Evolutionary conservation across 108 stramenopile species (phyloP), one percentile per base, ranked within the genome.

Genomic region (Nitzschia palea): DNA sequence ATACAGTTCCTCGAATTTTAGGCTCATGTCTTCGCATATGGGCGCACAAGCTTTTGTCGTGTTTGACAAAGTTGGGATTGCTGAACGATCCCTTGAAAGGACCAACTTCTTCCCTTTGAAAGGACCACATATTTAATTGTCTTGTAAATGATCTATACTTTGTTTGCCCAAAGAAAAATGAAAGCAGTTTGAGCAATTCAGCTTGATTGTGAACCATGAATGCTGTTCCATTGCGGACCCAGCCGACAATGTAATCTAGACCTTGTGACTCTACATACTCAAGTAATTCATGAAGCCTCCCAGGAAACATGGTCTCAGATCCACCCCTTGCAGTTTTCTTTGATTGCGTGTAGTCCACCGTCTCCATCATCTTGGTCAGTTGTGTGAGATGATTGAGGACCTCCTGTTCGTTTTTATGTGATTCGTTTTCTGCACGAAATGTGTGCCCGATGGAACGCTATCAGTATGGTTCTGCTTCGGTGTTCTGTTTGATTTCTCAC

Each of bases 81-180:
- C 12, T 33, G 28, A 44, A 69, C 14, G 58, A 50, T 34, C 79
- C 80, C 30, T 74, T 64, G 51, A 80, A 78, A 3, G 57, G 22
- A 15, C 82, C 82, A 10, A 35, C 20, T 1, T 8, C 32, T 26
- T 37, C 23, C 17, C 66, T 17, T 34, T 26, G 9, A 36, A 59
- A 57, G 1, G 15, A 47, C 55, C 57, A 69, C 66, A 67, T 54
- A 28, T 67, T 79, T 34, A 82, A 66, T 77, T 83, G 82, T 15
- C 82, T 35, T 56, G 78, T 76, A 50, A 83, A 83, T 30, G 79
- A 80, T 32, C 70, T 62, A 62, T 74, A 78, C 55, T 83, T 83
- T 22, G 48, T 30, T 34, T 83, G 68, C 12, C 56, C 56, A 32
- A 69, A 69, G 29, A 69, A 69, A 20, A 45, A 37, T 2, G 68